A percentile compares a stretch with the other conserved stretches of the same genome.
Evolutionary conservation across 2,329 filamentous ascomycete species (phyloP).

Genomic region (Rhynchosporium secalis): DNA sequence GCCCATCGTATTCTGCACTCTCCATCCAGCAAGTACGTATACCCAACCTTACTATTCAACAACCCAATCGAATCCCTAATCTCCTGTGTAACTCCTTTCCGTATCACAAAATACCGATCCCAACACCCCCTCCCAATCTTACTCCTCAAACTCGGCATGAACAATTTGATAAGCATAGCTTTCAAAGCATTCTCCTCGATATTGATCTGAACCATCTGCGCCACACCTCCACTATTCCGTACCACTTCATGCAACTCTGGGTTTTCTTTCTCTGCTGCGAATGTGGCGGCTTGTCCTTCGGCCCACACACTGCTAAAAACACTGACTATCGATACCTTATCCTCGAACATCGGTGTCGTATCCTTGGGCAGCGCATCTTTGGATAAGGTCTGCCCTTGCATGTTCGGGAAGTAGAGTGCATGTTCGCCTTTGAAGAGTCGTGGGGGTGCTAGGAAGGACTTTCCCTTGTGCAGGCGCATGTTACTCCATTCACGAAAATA

Average conservation of each 20-base stretch:
- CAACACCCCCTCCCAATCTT: constrained; percentile 54
- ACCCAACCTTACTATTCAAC: constrained; percentile 82
- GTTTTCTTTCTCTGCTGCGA: constrained; percentile 65
- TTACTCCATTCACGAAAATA: constrained; percentile 97
- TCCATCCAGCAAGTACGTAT: constrained; percentile 86
- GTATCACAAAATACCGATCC: constrained; percentile 62
- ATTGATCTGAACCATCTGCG: constrained; percentile 85
- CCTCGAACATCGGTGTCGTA: constrained; percentile 73
- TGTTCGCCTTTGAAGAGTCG: constrained; percentile 80
- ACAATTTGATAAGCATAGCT: constrained; percentile 57
- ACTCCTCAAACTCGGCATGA: constrained; percentile 54
- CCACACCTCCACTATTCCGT: constrained; percentile 50
- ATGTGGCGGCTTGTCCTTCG: constrained; percentile 73
- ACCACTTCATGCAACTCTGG: constrained; percentile 66
- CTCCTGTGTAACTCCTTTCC: constrained; percentile 57
- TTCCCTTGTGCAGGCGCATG: constrained; percentile 79
- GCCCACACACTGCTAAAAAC: constrained; percentile 87
- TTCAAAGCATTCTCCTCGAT: constrained; percentile 78
- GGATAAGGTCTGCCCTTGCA: constrained; percentile 75
- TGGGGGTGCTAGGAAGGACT: constrained; percentile 84
- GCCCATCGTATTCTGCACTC: constrained; percentile 93
- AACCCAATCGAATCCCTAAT: constrained; percentile 66
- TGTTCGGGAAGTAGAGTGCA: constrained; percentile 91
- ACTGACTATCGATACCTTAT: constrained; percentile 75
- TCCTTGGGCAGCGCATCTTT: constrained; percentile 56